A percentile compares a stretch with the other conserved stretches of the same genome.
Conservation (phyloP, 176 grass and related monocot species). For the Saccharum officinarum region DNA sequence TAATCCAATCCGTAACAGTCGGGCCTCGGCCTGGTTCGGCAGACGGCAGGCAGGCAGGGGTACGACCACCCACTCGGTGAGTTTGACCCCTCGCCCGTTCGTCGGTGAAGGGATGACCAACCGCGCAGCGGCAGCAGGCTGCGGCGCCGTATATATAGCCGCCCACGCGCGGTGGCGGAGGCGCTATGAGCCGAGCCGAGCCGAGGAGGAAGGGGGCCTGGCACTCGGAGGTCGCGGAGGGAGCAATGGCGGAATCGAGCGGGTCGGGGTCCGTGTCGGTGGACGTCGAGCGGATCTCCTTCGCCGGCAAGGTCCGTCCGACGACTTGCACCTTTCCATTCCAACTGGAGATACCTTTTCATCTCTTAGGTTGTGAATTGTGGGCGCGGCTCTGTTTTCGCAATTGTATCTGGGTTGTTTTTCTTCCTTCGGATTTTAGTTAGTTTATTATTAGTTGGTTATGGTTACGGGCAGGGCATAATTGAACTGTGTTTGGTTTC, state of each 20-base stretch:
- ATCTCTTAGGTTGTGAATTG: not conserved
- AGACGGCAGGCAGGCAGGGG: not conserved
- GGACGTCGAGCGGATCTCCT: conserved; percentile 78
- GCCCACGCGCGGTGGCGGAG: not conserved
- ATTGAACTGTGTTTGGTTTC: not conserved
- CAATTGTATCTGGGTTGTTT: not conserved
- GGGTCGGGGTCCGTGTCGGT: conserved; percentile 56
- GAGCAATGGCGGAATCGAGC: conserved; percentile 72
- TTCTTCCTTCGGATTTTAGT: not conserved
- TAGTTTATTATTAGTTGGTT: too few species aligned
- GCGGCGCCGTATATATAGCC: conserved; percentile 29
- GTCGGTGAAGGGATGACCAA: conserved; percentile 28
- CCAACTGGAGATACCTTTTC: not conserved
- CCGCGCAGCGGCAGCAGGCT: not conserved
- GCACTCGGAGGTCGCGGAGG: not conserved
- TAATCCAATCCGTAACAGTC: conserved; percentile 4
- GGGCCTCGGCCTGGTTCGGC: not conserved
- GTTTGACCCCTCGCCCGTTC: conserved; percentile 27
- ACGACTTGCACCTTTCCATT: too few species aligned
- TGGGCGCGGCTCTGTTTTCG: not conserved
- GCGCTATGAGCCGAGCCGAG: not conserved
- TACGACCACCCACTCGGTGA: conserved; percentile 42
- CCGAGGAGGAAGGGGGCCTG: not conserved
- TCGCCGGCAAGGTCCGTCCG: conserved; percentile 73
- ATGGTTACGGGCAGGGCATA: not conserved